These are phyloP conservation scores for Trametes sp. DNA, from an alignment of 1,284 basidiomycete genomes.

Conservation along the genomic window DNA sequence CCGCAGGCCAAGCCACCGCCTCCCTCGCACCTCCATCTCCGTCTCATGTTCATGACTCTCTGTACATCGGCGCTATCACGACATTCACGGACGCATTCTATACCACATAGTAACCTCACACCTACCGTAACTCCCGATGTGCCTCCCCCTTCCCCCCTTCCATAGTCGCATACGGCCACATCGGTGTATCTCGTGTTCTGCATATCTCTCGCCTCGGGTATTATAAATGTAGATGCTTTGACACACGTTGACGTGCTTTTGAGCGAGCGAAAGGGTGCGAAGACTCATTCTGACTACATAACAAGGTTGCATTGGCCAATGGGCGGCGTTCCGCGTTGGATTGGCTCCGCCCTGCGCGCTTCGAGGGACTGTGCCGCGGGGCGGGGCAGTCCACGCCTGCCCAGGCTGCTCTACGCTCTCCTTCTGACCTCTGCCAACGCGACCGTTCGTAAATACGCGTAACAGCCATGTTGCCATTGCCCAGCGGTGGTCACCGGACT, in stretches of 20 bases:
- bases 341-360: conserved; percentile 1
- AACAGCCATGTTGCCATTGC: conserved; percentile 22
- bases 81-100: conserved; percentile 41
- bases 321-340: neutral
- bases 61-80: conserved; percentile 31
- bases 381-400: conserved; percentile 18
- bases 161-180: conserved; percentile 28
- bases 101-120: conserved; percentile 36
- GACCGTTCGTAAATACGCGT: conserved; percentile 18
- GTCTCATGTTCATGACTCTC: conserved; percentile 32
- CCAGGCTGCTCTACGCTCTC: conserved; percentile 21
- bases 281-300: conserved; percentile 6
- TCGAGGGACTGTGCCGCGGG: conserved; percentile 9
- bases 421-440: conserved; percentile 15
- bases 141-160: conserved; percentile 20
- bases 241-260: conserved; percentile 8
- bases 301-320: conserved; percentile 6
- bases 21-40: conserved; percentile 28
- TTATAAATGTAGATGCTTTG: conserved; percentile 36
- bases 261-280: neutral
- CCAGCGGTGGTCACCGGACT: conserved; percentile 22
- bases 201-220: conserved; percentile 31
- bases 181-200: conserved; percentile 33
- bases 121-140: conserved; percentile 34
- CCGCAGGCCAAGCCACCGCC: conserved; percentile 31